These are phyloP conservation scores for Melampsora larici-populina DNA, from an alignment of 1,284 basidiomycete species.

Conservation along the genomic window DNA sequence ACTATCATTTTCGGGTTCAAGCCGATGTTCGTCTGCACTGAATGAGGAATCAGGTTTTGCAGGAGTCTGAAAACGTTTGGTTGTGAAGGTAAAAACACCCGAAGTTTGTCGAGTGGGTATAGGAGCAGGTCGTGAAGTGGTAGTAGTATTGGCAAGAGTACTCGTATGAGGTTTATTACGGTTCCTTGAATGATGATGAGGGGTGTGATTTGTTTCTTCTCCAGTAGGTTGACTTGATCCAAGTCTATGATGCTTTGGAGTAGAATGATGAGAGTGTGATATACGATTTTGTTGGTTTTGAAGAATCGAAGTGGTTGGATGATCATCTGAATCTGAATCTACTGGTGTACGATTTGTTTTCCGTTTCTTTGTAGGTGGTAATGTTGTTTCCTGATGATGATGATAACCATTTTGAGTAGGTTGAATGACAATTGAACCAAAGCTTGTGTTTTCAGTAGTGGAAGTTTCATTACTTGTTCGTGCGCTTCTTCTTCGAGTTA, in stretches of 20 bases:
- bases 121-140: neutral
- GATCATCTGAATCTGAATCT: neutral
- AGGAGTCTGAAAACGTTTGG: slow-evolving; percentile 8
- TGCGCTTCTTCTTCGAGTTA: slow-evolving; percentile 1
- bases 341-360: neutral
- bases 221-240: slow-evolving; percentile 9
- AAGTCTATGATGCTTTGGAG: slow-evolving; percentile 6
- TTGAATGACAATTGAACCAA: neutral
- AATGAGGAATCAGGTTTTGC: neutral
- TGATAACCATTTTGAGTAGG: neutral
- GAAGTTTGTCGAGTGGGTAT: neutral
- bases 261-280: neutral
- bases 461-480: too few relatives aligned
- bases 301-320: neutral
- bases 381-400: neutral
- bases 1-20: neutral
- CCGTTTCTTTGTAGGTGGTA: neutral
- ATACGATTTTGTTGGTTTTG: neutral
- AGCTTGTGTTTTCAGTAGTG: slow-evolving; percentile 1
- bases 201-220: neutral
- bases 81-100: slow-evolving; percentile 12
- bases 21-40: neutral
- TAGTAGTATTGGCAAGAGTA: too few relatives aligned
- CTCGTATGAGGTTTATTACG: too few relatives aligned
- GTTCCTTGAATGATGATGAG: neutral